These are phyloP conservation scores for Oryza punctata DNA, from an alignment of 176 grass and related monocot species.

Conservation along the genomic window DNA sequence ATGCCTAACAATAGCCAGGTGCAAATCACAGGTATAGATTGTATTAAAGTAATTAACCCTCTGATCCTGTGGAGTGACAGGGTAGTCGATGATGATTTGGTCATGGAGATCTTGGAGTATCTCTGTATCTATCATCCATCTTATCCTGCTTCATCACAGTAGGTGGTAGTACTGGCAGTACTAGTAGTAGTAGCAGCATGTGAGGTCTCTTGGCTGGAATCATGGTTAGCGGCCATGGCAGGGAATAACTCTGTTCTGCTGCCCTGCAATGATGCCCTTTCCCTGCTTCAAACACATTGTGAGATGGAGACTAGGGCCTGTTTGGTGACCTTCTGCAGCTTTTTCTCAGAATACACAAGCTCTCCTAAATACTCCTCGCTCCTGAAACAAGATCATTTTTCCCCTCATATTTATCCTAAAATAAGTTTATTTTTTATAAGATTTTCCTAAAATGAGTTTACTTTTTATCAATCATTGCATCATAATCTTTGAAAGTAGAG, in stretches of 20 bases:
- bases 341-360: too few species aligned
- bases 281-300: not conserved
- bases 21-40: conserved; percentile 23
- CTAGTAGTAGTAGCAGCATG: conserved; percentile 40
- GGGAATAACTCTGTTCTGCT: conserved; percentile 72
- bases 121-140: not conserved
- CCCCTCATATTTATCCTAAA: too few species aligned
- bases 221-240: conserved; percentile 60
- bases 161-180: not conserved
- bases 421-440: too few species aligned
- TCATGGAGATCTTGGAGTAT: not conserved
- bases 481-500: too few species aligned
- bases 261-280: conserved; percentile 70
- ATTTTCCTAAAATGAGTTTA: too few species aligned
- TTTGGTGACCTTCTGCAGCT: too few species aligned
- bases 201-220: conserved; percentile 52
- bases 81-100: not conserved
- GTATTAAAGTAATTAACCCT: not conserved
- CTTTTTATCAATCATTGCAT: too few species aligned
- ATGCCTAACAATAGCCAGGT: conserved; percentile 36
- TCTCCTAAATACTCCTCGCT: too few species aligned
- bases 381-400: too few species aligned
- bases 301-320: not conserved
- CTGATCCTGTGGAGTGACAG: not conserved
- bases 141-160: not conserved